Evolutionary conservation across 2,329 filamentous ascomycete genomes (phyloP).

Genomic region (Colletotrichum tropicale): DNA sequence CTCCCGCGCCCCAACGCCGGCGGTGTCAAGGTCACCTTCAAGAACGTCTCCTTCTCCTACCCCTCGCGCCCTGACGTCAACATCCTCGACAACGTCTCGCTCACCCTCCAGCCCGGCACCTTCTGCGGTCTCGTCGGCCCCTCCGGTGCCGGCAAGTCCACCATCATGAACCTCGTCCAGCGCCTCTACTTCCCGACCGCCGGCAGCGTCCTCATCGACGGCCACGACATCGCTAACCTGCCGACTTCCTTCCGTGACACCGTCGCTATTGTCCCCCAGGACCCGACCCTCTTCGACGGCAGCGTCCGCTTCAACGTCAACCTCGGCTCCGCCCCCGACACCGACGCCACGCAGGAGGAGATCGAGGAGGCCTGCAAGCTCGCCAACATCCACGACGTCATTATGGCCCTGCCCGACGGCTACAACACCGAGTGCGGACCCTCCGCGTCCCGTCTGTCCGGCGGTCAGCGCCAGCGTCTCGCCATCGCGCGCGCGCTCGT

Average conservation of each 20-base stretch:
- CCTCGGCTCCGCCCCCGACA: constrained; percentile 58
- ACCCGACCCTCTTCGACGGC: constrained; percentile 62
- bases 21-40: constrained; percentile 51
- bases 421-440: constrained; percentile 73
- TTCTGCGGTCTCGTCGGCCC: constrained; percentile 49
- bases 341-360: constrained; percentile 61
- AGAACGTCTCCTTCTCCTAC: constrained; percentile 64
- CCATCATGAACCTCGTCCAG: constrained; percentile 52
- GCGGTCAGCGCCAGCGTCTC: constrained; percentile 80
- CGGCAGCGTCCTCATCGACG: constrained; percentile 57
- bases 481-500: constrained; percentile 80
- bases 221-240: constrained; percentile 43
- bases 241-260: constrained; percentile 48
- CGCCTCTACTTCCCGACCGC: constrained; percentile 57
- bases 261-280: constrained; percentile 63
- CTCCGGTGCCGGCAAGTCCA: constrained; percentile 52
- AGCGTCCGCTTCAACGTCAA: constrained; percentile 60
- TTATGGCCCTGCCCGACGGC: constrained; percentile 64
- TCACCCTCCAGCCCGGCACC: constrained; percentile 40
- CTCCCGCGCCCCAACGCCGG: constrained; percentile 22
- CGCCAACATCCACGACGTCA: constrained; percentile 74
- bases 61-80: constrained; percentile 59
- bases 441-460: constrained; percentile 76
- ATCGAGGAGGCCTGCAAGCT: constrained; percentile 70
- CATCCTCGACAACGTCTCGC: constrained; percentile 46